These are phyloP conservation scores for Phialophora chinensis DNA, from an alignment of 2,329 filamentous ascomycete genomes.

Conservation along the genomic window DNA sequence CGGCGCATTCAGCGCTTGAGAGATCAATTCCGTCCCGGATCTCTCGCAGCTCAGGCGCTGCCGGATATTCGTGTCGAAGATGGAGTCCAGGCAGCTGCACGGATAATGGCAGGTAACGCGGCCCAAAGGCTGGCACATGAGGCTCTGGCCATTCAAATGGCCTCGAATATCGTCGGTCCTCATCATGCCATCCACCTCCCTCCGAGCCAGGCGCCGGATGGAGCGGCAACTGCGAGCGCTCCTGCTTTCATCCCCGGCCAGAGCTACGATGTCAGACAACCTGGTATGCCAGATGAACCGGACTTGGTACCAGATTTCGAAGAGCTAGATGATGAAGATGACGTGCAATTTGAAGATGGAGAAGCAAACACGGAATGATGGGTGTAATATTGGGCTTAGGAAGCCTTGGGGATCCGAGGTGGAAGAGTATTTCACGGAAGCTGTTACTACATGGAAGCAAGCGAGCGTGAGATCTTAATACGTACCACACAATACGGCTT, in stretches of 20 bases:
- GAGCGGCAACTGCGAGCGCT: neutral
- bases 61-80: slow-evolving; percentile 37
- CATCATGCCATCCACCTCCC: neutral
- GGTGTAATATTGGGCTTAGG: neutral
- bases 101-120: neutral
- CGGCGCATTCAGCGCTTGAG: slow-evolving; percentile 36
- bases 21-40: slow-evolving; percentile 38
- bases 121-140: neutral
- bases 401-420: neutral
- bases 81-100: slow-evolving; percentile 12
- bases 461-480: neutral
- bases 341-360: slow-evolving; percentile 22
- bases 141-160: slow-evolving; percentile 4
- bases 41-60: slow-evolving; percentile 36
- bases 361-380: slow-evolving; percentile 25
- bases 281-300: neutral
- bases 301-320: neutral
- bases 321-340: slow-evolving; percentile 14
- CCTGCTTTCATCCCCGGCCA: neutral
- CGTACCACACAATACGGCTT: neutral
- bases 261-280: neutral
- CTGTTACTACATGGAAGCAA: neutral
- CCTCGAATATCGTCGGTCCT: neutral
- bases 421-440: neutral
- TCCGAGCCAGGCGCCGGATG: neutral